Percentiles rank a stretch among this genome's conserved stretches.
These are phyloP conservation scores for Teratosphaeria destructans DNA, from an alignment of 2,329 filamentous ascomycete species.

Conservation along the genomic window DNA sequence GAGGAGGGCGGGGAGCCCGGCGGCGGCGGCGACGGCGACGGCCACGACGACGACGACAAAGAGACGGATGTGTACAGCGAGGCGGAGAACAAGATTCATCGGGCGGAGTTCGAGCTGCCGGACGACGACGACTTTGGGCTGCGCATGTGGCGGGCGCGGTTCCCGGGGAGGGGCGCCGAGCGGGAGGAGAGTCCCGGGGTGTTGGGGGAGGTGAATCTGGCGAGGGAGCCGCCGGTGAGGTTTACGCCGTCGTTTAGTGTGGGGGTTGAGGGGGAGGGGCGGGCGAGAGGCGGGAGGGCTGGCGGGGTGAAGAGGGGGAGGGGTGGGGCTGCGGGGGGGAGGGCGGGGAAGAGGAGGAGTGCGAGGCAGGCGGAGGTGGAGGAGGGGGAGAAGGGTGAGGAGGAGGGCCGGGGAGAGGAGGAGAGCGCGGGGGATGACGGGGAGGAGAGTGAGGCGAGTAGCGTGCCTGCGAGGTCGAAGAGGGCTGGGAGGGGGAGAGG, in stretches of 20 bases:
- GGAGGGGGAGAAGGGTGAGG: constrained; percentile 16
- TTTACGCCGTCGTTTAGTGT: constrained; percentile 24
- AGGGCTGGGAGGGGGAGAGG: background rate
- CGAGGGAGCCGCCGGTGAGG: constrained; percentile 20
- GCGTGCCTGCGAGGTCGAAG: background rate
- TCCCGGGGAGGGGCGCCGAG: constrained; percentile 4
- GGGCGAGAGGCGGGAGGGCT: constrained; percentile 6
- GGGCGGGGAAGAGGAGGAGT: constrained; percentile 12
- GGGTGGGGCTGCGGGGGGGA: constrained; percentile 5
- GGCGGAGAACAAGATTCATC: constrained; percentile 26
- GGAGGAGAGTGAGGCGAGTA: constrained; percentile 10
- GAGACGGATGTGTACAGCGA: constrained; percentile 28
- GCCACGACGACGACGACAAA: constrained; percentile 29
- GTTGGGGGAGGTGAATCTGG: constrained; percentile 23
- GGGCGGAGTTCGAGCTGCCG: constrained; percentile 33
- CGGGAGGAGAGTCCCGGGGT: constrained; percentile 12
- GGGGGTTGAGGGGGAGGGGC: constrained; percentile 15
- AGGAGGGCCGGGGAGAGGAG: constrained; percentile 14
- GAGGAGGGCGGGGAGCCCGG: constrained; percentile 24
- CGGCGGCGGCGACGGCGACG: constrained; percentile 28
- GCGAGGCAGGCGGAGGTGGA: constrained; percentile 18
- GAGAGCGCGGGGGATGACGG: constrained; percentile 14
- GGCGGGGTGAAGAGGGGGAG: constrained; percentile 4
- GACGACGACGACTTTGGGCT: constrained; percentile 25
- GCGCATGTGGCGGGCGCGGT: constrained; percentile 33